These are phyloP conservation scores for Ascochyta lentis DNA, from an alignment of 2,329 filamentous ascomycete species.

Conservation along the genomic window DNA sequence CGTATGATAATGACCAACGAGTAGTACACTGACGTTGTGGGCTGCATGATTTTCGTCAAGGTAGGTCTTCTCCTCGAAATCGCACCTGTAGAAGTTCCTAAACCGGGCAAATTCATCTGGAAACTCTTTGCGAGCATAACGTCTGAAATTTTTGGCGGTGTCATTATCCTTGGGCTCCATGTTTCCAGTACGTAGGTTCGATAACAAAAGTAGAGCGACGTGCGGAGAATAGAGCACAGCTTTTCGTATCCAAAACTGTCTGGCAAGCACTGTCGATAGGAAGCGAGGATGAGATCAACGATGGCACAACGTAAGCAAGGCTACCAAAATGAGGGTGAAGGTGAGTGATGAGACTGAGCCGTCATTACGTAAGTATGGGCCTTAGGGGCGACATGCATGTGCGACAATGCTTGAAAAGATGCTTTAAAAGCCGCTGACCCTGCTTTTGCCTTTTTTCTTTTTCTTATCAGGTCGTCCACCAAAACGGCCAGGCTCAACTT, in stretches of 20 bases:
- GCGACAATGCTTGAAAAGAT: background rate
- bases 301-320: background rate
- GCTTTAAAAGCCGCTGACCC: slow-evolving; percentile 42
- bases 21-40: background rate
- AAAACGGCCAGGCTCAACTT: slow-evolving; percentile 45
- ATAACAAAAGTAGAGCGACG: background rate
- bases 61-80: background rate
- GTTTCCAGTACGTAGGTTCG: background rate
- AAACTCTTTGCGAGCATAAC: background rate
- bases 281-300: background rate
- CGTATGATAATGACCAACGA: slow-evolving; percentile 6
- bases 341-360: background rate
- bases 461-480: slow-evolving; percentile 43
- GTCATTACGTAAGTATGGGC: background rate
- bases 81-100: background rate
- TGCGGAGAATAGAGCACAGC: background rate
- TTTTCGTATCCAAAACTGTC: background rate
- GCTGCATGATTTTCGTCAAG: background rate
- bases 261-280: background rate
- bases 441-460: slow-evolving; percentile 44
- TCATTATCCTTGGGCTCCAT: background rate
- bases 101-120: background rate
- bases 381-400: too few relatives aligned
- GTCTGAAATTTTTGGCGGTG: background rate
- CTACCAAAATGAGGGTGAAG: background rate